Percentiles rank a stretch among this genome's conserved stretches.
phyloP scores from a whole-genome alignment of 331 rosid species.

The Cydonia oblonga region DNA sequence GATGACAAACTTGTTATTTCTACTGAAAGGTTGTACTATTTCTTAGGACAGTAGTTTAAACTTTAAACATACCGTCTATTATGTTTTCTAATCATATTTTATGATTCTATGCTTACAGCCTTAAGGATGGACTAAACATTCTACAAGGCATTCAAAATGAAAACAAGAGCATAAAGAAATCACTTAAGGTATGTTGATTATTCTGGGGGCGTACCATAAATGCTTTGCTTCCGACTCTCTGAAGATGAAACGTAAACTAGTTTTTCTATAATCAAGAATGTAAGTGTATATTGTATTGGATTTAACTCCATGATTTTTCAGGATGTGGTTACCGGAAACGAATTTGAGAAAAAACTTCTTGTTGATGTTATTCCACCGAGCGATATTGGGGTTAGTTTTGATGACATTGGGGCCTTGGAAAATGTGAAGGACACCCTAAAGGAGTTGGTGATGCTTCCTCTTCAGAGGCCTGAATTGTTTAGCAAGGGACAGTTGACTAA shows the following conservation, averaged over 20 bases:
- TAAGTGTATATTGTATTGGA: not conserved
- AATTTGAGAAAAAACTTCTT: constrained; percentile 85
- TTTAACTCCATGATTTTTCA: constrained; percentile 19
- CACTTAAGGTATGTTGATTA: constrained; percentile 49
- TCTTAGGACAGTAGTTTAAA: not conserved
- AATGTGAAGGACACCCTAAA: constrained; percentile 91
- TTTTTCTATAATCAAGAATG: not conserved
- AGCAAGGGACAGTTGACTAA: constrained; percentile 83
- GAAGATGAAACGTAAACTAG: not conserved
- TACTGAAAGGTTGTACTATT: constrained; percentile 57
- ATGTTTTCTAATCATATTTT: constrained; percentile 4
- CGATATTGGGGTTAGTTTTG: constrained; percentile 91
- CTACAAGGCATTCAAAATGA: constrained; percentile 67
- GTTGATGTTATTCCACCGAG: constrained; percentile 84
- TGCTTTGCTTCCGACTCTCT: not conserved
- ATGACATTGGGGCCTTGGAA: constrained; percentile 96
- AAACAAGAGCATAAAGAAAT: constrained; percentile 62
- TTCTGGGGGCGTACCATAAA: not conserved
- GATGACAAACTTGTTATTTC: constrained; percentile 59
- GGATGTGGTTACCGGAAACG: constrained; percentile 96
- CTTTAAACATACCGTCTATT: not conserved
- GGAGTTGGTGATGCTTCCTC: constrained; percentile 97
- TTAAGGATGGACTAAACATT: constrained; percentile 59
- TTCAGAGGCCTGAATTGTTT: constrained; percentile 88
- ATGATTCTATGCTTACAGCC: constrained; percentile 41